Conservation (phyloP, 116 monocot species). For the Dioscorea cayenensis region DNA sequence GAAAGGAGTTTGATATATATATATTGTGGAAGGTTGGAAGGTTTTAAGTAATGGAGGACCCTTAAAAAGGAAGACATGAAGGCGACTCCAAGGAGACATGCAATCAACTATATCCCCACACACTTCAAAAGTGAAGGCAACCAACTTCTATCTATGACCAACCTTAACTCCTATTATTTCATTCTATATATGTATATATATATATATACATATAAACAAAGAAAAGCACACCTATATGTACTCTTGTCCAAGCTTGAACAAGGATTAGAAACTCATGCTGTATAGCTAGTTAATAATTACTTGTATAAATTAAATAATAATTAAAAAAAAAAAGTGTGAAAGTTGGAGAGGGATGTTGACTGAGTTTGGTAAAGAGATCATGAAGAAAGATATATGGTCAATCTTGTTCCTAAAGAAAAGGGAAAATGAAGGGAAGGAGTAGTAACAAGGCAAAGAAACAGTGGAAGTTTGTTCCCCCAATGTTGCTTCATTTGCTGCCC, state of each 20-base stretch:
- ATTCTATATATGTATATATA: too few relatives aligned
- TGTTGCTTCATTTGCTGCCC: conserved; percentile 12
- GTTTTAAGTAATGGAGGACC: conserved; percentile 11
- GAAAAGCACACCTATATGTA: too few relatives aligned
- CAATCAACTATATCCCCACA: conserved; percentile 29
- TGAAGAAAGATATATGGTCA: conserved; percentile 6
- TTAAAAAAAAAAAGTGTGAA: too few relatives aligned
- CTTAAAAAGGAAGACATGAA: conserved; percentile 30
- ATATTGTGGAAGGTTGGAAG: conserved; percentile 2
- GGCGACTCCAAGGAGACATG: conserved; percentile 35
- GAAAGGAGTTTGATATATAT: neutral
- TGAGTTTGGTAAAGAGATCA: too few relatives aligned
- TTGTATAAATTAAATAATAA: too few relatives aligned
- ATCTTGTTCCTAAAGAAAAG: conserved; percentile 33
- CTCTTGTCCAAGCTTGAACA: too few relatives aligned
- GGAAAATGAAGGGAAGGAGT: conserved; percentile 6
- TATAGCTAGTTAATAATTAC: too few relatives aligned
- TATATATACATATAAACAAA: too few relatives aligned
- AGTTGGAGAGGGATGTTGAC: too few relatives aligned
- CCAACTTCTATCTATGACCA: conserved; percentile 7
- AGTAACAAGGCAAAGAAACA: conserved; percentile 6
- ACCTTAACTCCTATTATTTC: neutral
- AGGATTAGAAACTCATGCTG: too few relatives aligned
- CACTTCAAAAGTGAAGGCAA: conserved; percentile 11
- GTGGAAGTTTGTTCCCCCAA: neutral